Evolutionary conservation across 441 rosid genomes (phyloP), one percentile per base, ranked within the genome.

Genomic region (Brassica balearica): DNA sequence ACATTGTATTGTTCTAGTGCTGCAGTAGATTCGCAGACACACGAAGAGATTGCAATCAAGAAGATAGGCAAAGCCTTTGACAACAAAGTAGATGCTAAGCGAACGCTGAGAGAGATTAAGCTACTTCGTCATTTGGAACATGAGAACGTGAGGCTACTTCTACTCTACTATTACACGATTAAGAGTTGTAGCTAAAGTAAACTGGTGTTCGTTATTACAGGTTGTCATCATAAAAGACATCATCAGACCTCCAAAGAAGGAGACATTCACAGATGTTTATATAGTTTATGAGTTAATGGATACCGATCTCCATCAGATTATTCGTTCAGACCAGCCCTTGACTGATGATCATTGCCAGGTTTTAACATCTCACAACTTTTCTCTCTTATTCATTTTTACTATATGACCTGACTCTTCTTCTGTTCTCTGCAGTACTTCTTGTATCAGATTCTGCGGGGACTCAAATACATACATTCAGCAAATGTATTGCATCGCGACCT

Each of bases 31-130:
- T 85, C 87, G 2, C 88, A 88, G 80, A 88, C 91, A 22, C 86
- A 72, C 0, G 84, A 90, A 65, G 86, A 86, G 77, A 88, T 90
- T 15, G 92, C 94, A 5, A 90, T 90, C 5, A 95, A 95, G 96
- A 95, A 95, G 87, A 93, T 95, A 25, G 92, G 95, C 1, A 87
- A 89, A 77, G 96, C 98, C 9, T 95, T 95, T 80, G 97, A 91
- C 63, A 93, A 91, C 56, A 84, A 86, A 75, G 91, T 90, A 87
- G 98, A 95, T 66, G 95, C 98, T 32, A 95, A 95, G 83, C 87
- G 98, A 1, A 95, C 99, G 2, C 51, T 88, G 79, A 86, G 94
- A 80, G 94, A 90, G 84, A 87, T 90, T 69, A 90, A 87, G 88
- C 86, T 90, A 55, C 94, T 90, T 85, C 81, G 88, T 69, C 90